These are phyloP conservation scores for Xanthoconium purpureum DNA, from an alignment of 768 basidiomycete genomes.

Conservation along the genomic window DNA sequence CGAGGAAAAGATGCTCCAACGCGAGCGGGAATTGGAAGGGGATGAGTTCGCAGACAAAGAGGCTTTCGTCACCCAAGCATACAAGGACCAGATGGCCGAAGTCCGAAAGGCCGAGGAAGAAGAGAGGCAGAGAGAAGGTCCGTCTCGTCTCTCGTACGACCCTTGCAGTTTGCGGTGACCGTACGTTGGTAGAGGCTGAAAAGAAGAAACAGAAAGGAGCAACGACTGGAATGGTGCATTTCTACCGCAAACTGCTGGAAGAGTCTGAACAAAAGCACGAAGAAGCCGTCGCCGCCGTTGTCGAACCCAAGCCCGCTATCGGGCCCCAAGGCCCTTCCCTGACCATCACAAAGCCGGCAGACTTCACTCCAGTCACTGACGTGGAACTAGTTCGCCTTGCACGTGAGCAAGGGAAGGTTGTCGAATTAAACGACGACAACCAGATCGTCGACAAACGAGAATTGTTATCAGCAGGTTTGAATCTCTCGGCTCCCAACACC, in stretches of 20 bases:
- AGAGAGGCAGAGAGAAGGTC: constrained; percentile 85
- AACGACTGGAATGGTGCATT: constrained; percentile 80
- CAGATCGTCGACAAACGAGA: constrained; percentile 96
- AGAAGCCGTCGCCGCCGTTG: constrained; percentile 77
- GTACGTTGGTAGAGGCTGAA: constrained; percentile 41
- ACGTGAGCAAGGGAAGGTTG: constrained; percentile 69
- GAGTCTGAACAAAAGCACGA: constrained; percentile 81
- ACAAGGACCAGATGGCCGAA: constrained; percentile 95
- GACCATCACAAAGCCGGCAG: constrained; percentile 71
- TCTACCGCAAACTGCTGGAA: constrained; percentile 75
- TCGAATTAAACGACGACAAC: constrained; percentile 96
- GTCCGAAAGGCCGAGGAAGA: constrained; percentile 90
- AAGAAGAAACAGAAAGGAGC: constrained; percentile 57
- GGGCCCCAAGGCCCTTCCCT: constrained; percentile 66
- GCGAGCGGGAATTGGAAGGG: constrained; percentile 89
- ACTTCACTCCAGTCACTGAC: constrained; percentile 65
- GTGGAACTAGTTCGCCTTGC: constrained; percentile 69
- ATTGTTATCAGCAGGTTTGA: constrained; percentile 86
- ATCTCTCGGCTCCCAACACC: constrained; percentile 81
- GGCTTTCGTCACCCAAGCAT: constrained; percentile 95
- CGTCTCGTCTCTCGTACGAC: constrained; percentile 18
- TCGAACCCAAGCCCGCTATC: constrained; percentile 45
- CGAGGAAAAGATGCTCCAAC: constrained; percentile 97
- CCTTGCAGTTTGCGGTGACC: background rate
- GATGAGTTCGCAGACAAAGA: constrained; percentile 94